phyloP scores from a whole-genome alignment of 2,329 filamentous ascomycete species.

The Cordyceps sp. region DNA sequence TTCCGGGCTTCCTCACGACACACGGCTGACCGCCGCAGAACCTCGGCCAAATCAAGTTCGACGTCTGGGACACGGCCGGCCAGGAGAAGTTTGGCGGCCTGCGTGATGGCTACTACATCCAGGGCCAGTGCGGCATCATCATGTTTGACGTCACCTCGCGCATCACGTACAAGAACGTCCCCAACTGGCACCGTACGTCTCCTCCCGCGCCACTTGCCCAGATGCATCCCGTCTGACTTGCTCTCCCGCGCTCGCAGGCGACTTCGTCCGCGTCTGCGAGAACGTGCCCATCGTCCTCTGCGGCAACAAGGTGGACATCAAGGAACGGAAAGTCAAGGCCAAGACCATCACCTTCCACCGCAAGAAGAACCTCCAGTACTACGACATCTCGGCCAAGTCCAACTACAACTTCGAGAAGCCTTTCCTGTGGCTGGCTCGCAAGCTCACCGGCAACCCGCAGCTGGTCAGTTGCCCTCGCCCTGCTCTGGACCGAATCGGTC shows the following conservation, averaged over 20 bases:
- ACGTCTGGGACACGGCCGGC: constrained; percentile 97
- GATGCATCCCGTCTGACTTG: background rate
- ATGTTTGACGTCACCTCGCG: constrained; percentile 99
- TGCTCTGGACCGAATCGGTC: background rate
- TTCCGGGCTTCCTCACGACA: constrained; percentile 8
- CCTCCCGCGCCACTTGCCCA: background rate
- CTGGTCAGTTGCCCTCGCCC: constrained; percentile 6
- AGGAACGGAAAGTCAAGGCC: constrained; percentile 99
- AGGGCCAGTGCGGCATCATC: constrained; percentile 99
- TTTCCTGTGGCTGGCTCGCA: constrained; percentile 97
- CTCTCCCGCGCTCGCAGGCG: constrained; percentile 44
- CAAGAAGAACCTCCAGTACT: constrained; percentile 99
- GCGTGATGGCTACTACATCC: constrained; percentile 99
- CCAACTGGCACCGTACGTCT: constrained; percentile 97
- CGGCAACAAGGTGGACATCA: constrained; percentile 99
- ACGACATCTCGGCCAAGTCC: constrained; percentile 98
- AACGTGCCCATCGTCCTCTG: constrained; percentile 96
- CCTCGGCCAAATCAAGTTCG: constrained; percentile 92
- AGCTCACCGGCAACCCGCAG: constrained; percentile 82
- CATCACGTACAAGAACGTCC: constrained; percentile 99
- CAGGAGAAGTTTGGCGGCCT: constrained; percentile 99
- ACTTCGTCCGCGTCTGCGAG: constrained; percentile 97
- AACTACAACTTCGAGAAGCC: constrained; percentile 99
- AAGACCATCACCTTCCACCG: constrained; percentile 99
- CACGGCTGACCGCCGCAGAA: constrained; percentile 34